Evolutionary conservation across 1,284 basidiomycete genomes (phyloP).

Genomic region (Trichosporon sp.): DNA sequence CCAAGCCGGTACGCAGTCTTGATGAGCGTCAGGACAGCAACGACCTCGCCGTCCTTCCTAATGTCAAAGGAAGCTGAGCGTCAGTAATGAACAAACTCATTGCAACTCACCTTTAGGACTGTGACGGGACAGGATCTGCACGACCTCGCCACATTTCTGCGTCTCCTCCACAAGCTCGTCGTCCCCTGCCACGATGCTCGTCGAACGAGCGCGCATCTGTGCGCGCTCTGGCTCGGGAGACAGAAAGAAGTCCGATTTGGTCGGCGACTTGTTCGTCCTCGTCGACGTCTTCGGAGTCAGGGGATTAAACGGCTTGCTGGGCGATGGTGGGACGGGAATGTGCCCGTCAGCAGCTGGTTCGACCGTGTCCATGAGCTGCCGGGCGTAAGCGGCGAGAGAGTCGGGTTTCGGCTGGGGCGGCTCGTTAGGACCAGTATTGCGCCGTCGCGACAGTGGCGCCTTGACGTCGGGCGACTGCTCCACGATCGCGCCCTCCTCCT

Average conservation of each 20-base stretch:
- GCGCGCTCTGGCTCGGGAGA: neutral
- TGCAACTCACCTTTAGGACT: slow-evolving; percentile 68
- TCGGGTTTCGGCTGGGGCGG: slow-evolving; percentile 16
- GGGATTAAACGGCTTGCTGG: slow-evolving; percentile 8
- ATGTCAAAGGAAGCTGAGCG: slow-evolving; percentile 80
- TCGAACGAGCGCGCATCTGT: slow-evolving; percentile 18
- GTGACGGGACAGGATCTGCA: slow-evolving; percentile 82
- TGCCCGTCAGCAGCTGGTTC: slow-evolving; percentile 2
- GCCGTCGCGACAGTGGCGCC: neutral
- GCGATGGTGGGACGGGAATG: slow-evolving; percentile 14
- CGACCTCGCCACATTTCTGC: slow-evolving; percentile 68
- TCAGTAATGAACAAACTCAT: neutral
- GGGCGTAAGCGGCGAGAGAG: slow-evolving; percentile 33
- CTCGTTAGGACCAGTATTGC: neutral
- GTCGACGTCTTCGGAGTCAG: neutral
- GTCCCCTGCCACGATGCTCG: slow-evolving; percentile 34
- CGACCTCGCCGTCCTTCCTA: slow-evolving; percentile 77
- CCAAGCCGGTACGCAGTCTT: slow-evolving; percentile 84
- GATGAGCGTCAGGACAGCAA: slow-evolving; percentile 82
- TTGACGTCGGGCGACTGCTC: slow-evolving; percentile 6
- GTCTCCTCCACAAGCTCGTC: slow-evolving; percentile 51
- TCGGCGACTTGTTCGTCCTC: neutral
- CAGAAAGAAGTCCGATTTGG: neutral
- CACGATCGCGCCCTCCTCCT: slow-evolving; percentile 41
- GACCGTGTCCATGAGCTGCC: slow-evolving; percentile 31